Evolutionary conservation across 2,329 filamentous ascomycete species (phyloP).

Genomic region (Alternaria solani): DNA sequence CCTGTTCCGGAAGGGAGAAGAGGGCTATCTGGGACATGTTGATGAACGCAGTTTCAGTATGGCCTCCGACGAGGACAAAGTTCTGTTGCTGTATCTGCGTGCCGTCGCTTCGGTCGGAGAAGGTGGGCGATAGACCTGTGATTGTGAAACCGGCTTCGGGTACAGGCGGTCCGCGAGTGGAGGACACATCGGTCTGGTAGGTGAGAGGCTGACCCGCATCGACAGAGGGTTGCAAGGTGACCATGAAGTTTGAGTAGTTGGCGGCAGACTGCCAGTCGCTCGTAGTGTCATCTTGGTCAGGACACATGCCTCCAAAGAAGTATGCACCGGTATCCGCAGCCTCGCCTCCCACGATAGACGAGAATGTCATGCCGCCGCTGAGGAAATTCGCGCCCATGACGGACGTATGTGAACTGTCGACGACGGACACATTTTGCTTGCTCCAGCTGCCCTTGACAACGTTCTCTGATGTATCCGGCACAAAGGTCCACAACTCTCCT

Average conservation of each 20-base stretch:
- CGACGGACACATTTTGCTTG: conserved; percentile 51
- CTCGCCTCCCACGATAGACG: conserved; percentile 64
- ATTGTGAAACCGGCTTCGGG: conserved; percentile 88
- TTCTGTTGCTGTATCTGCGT: conserved; percentile 75
- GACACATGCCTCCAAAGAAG: conserved; percentile 92
- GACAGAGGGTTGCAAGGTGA: conserved; percentile 64
- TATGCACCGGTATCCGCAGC: conserved; percentile 69
- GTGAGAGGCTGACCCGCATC: conserved; percentile 49
- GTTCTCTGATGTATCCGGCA: conserved; percentile 53
- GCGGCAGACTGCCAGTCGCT: conserved; percentile 72
- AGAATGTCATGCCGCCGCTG: conserved; percentile 71
- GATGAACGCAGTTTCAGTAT: conserved; percentile 83
- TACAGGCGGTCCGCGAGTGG: conserved; percentile 70
- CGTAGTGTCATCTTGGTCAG: conserved; percentile 49
- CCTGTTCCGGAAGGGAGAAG: conserved; percentile 84
- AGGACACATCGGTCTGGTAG: conserved; percentile 59
- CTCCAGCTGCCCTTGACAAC: conserved; percentile 65
- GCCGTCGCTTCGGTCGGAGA: conserved; percentile 70
- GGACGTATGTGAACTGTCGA: conserved; percentile 44
- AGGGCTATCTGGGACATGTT: conserved; percentile 93
- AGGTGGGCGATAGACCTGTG: conserved; percentile 75
- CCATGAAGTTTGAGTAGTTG: conserved; percentile 82
- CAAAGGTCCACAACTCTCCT: conserved; percentile 73
- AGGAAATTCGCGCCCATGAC: conserved; percentile 64
- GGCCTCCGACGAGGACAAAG: conserved; percentile 84